Evolutionary conservation across 805 yeast species (phyloP), one percentile per base, ranked within the genome.

Genomic region (Millerozyma acaciae): DNA sequence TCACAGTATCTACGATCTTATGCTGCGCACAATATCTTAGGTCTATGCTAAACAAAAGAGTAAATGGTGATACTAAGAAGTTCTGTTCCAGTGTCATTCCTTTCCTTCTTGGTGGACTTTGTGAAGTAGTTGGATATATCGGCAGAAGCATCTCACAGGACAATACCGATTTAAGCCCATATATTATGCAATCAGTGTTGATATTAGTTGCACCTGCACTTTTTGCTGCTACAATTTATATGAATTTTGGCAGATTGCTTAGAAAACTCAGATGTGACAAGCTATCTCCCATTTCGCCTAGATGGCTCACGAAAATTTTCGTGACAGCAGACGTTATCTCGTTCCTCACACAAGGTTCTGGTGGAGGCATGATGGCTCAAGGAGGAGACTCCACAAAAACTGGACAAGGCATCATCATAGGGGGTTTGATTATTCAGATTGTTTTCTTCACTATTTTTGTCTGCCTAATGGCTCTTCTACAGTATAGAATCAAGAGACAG

Each of bases 371-470:
- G 25, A 60, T 47, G 50, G 42, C 53, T 5, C 18, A 33, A 3
- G 28, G 26, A 12, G 25, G 13, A 10, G 13, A 18, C 3, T 14
- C 21, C 18, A 21, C 25, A n/a, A 24, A 33, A 1, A 15, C 39
- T 25, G 65, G 62, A 16, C 28, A 39, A 14, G 25, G 39, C 6
- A 22, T 61, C 8, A 43, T 52, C 16, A 38, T 53, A 10, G 57
- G 39, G 10, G 66, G 66, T 16, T 35, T 62, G 16, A 41, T 45
- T 31, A 41, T 62, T 8, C 65, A 60, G 38, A 38, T 59, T 15
- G 42, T 37, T 2, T 51, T 54, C 28, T 55, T 61, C 35, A 53
- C 47, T 3, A 14, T 53, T 15, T 62, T 62, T 28, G 39, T 52
- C 9, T 22, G 45, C 12, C 40, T 46, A 16, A 47, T 46, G 33